Percentiles rank a stretch among this genome's conserved stretches.
phyloP scores from a whole-genome alignment of 1,284 basidiomycete species.

The Apiotrichum siamense region DNA sequence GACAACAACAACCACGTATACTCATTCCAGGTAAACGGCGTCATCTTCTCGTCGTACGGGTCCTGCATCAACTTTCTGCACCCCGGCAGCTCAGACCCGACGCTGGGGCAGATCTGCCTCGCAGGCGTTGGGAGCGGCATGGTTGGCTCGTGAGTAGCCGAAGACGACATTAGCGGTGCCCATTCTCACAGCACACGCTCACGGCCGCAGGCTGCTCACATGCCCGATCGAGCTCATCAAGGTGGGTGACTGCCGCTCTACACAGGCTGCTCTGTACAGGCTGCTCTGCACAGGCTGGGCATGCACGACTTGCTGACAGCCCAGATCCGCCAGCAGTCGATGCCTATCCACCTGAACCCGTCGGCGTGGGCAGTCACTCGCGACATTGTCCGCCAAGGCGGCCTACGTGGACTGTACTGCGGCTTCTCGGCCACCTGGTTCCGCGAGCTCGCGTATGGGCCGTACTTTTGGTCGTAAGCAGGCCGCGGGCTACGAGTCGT shows the following conservation, averaged over 20 bases:
- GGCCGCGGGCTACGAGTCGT: background rate
- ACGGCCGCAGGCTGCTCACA: constrained; percentile 58
- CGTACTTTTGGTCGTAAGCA: constrained; percentile 69
- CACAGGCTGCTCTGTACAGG: background rate
- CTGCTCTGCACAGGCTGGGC: background rate
- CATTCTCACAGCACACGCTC: background rate
- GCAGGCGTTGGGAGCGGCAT: constrained; percentile 73
- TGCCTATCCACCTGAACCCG: constrained; percentile 42
- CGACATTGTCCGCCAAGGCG: constrained; percentile 55
- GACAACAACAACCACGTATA: background rate
- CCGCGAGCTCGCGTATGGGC: constrained; percentile 71
- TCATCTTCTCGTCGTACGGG: constrained; percentile 46
- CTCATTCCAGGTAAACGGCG: constrained; percentile 41
- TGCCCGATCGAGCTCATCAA: constrained; percentile 80
- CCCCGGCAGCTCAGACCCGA: constrained; percentile 22
- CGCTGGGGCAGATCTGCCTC: constrained; percentile 57
- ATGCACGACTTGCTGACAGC: background rate
- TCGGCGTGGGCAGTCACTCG: constrained; percentile 54
- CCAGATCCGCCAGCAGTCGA: constrained; percentile 63
- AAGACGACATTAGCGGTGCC: too few relatives aligned
- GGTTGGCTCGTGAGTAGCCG: constrained; percentile 66
- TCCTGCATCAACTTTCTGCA: constrained; percentile 41
- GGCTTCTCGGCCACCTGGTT: constrained; percentile 65
- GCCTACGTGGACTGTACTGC: constrained; percentile 66
- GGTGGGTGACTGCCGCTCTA: constrained; percentile 11